Base-by-base conservation (phyloP, 495 filamentous ascomycete species). In the Bombardia bombarda region DNA sequence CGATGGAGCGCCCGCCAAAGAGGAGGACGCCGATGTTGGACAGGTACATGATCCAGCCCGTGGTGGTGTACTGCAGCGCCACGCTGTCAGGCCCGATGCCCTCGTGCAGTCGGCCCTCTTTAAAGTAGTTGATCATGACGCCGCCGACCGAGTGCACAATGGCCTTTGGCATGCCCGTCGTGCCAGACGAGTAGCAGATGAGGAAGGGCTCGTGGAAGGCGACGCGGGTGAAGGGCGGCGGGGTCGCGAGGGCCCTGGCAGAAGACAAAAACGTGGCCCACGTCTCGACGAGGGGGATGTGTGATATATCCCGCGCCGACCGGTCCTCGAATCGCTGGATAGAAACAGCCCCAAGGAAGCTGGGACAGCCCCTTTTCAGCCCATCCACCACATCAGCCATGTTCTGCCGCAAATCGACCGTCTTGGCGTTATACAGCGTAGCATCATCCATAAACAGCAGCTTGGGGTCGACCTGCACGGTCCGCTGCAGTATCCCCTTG, bases 1-100 rank as follows among this genome's bases (percentile, higher is more conserved):
- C 56, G 34, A 90, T 56, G 7, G 75, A 59, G 23, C 74, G 68
- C 0, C 67, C 67, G 7, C 85, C 83, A 19, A 61, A 53, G 0
- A 82, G 52, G 12, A 87, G 63, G 3, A 63, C 60, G 23, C 62
- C 60, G 14, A 83, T 61, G 37, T 67, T 69, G 16, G 72, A 57
- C 23, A 86, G 60, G 58, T 90, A 90, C 85, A 90, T 90, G 53
- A 90, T 89, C 86, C 86, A 90, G 5, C 86, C 85, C 0, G 82
- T 86, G 32, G 76, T 80, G 13, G 72, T 78, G 49, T 74, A 80
- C 62, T 85, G 75, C 42, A 74, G 49, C 10, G 64, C 58, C 14
- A 80, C 72, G 24, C 53, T 73, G 8, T 73, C 58, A 0, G 72
- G 49, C 1, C 57, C 60, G 7, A 71, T 46, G 20, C 77, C 73